Conservation (phyloP, 768 basidiomycete genomes). For the Phaffia australis region DNA sequence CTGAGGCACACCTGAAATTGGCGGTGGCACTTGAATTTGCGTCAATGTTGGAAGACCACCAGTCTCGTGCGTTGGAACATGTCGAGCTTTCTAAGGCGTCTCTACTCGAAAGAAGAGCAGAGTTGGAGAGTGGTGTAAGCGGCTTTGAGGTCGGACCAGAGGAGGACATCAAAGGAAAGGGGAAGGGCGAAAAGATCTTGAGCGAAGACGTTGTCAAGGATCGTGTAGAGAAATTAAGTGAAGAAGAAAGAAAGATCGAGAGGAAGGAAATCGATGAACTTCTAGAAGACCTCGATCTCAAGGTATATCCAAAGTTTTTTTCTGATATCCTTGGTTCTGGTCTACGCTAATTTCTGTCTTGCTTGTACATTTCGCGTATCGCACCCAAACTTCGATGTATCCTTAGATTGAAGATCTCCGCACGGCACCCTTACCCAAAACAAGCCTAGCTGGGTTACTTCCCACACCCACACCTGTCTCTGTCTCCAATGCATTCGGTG, state of each 20-base stretch:
- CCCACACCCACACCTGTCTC: background rate
- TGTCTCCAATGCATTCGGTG: conserved; percentile 31
- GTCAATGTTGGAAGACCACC: no score
- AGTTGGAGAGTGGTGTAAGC: no score
- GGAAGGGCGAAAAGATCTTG: background rate
- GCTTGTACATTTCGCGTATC: background rate
- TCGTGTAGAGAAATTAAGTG: background rate
- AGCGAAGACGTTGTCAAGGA: background rate
- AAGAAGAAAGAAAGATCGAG: conserved; percentile 39
- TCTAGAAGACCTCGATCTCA: conserved; percentile 69
- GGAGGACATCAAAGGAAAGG: conserved; percentile 3
- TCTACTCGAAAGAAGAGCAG: background rate
- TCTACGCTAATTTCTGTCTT: background rate
- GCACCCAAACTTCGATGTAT: background rate
- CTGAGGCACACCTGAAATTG: conserved; percentile 87
- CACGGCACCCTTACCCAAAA: conserved; percentile 49
- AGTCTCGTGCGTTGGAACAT: no score
- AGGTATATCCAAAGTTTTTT: conserved; percentile 44
- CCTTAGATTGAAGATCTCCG: conserved; percentile 83
- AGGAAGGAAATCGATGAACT: conserved; percentile 66
- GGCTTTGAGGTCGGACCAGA: conserved; percentile 1
- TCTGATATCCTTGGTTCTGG: background rate
- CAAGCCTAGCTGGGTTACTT: conserved; percentile 31
- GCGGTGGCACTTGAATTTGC: conserved; percentile 84
- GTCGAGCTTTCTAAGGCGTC: no score